These are phyloP conservation scores for Chlorella vulgaris DNA, from an alignment of 139 green algal species.

Conservation along the genomic window DNA sequence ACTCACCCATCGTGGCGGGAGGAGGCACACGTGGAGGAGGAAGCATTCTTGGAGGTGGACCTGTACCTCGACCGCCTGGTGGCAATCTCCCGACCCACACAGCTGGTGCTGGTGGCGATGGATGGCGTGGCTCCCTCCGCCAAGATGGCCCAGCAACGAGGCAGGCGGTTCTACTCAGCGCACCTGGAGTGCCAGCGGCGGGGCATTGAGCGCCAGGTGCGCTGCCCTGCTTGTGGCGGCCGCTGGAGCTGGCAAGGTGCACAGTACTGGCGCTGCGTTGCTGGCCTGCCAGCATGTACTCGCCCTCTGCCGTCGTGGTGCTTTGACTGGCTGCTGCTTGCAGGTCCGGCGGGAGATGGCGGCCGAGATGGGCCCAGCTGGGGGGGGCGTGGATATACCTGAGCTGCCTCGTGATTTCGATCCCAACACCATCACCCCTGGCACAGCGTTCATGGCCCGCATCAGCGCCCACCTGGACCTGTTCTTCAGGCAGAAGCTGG, in stretches of 20 bases:
- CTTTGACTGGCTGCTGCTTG: background rate
- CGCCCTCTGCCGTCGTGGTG: background rate
- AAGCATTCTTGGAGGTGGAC: slow-evolving; percentile 76
- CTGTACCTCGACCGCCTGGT: slow-evolving; percentile 85
- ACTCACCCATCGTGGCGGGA: slow-evolving; percentile 70
- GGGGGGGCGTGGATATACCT: slow-evolving; percentile 43
- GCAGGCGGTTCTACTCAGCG: slow-evolving; percentile 82
- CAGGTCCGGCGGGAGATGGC: slow-evolving; percentile 68
- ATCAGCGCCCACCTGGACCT: slow-evolving; percentile 65
- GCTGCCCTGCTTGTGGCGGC: background rate
- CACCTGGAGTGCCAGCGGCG: slow-evolving; percentile 67
- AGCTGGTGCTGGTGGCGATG: slow-evolving; percentile 58
- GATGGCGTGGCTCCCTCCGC: slow-evolving; percentile 85
- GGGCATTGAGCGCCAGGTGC: slow-evolving; percentile 65
- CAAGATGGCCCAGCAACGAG: slow-evolving; percentile 95
- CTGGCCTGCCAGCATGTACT: background rate
- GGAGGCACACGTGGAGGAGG: slow-evolving; percentile 47
- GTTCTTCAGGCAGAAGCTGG: slow-evolving; percentile 67
- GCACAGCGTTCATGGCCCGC: slow-evolving; percentile 82
- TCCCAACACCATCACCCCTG: slow-evolving; percentile 89
- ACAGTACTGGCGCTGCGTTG: too few relatives aligned
- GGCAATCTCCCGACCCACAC: slow-evolving; percentile 51
- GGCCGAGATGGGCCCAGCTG: slow-evolving; percentile 41
- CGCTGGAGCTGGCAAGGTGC: too few relatives aligned
- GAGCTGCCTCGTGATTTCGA: slow-evolving; percentile 67